Base-by-base conservation (phyloP, 257 asterid species). In the Penstemon eatonii region DNA sequence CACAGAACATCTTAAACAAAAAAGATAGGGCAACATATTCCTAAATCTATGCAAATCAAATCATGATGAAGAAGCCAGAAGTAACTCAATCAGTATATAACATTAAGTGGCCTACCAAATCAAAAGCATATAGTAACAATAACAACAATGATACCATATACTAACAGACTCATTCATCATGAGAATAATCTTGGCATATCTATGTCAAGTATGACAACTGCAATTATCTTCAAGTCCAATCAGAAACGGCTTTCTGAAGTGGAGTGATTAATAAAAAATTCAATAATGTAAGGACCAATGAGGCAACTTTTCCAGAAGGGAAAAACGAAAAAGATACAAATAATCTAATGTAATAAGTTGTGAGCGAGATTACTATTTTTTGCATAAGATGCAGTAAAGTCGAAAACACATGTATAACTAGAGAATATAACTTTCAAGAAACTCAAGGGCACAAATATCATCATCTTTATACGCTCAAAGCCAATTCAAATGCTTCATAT, bases 31-130 rank as follows among this genome's bases (percentile, higher is more conserved):
- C 40, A 73, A 43, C 53, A 52, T 38, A 15, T 66, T 60, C 50
- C 51, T 42, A 39, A 54, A 58, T 49, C 41, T 50, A 6, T 46
- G 36, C 10, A 13, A 72, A 36, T 42, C 49, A 46, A 61, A 81
- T 69, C 56, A 66, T 47, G 63, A 45, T 19, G 71, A 73, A 56
- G 59, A 50, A 13, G 56, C 36, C 54, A 53, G 64, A 63, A 15
- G 18, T 15, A 15, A 15, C 0, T 15, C 18, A 15, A 15, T 15
- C 18, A 15, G 18, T 15, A 15, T 15, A 15, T 38, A 60, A 47
- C 40, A 37, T 56, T 7, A 43, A 65, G 70, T 59, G 8, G 59
- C 50, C 60, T 8, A 46, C 15, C 6, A 49, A 61, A 51, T 56
- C 60, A 55, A 15, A 66, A 56, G 8, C 75, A 72, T 37, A 7